Evolutionary conservation across 2,329 filamentous ascomycete genomes (phyloP).

Genomic region (Colletotrichum tropicicola): DNA sequence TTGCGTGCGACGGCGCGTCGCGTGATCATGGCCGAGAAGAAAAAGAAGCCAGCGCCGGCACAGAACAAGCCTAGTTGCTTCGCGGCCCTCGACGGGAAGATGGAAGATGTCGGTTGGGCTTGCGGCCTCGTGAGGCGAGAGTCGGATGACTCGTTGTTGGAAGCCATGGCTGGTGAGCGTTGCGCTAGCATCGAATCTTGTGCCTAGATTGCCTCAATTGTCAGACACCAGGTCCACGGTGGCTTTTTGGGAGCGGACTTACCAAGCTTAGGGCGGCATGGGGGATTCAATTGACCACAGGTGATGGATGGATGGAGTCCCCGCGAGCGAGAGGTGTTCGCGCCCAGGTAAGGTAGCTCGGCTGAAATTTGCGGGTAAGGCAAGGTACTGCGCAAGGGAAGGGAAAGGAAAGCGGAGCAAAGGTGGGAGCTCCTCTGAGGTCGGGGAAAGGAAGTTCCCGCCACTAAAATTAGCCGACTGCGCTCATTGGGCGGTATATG

Average conservation of each 20-base stretch:
- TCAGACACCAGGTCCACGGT: constrained; percentile 17
- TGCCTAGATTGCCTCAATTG: not conserved
- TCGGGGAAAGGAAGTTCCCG: constrained; percentile 31
- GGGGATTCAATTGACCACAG: constrained; percentile 10
- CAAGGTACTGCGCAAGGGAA: constrained; percentile 4
- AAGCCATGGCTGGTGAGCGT: constrained; percentile 27
- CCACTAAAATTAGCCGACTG: constrained; percentile 25
- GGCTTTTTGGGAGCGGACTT: constrained; percentile 8
- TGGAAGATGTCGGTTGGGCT: constrained; percentile 26
- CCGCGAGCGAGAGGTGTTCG: constrained; percentile 3
- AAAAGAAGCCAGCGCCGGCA: constrained; percentile 79
- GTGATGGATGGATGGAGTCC: constrained; percentile 7
- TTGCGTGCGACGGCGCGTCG: constrained; percentile 75
- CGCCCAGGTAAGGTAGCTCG: not conserved
- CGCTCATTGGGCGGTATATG: not conserved
- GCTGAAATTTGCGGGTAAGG: not conserved
- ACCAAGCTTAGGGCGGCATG: constrained; percentile 15
- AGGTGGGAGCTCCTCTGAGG: constrained; percentile 14
- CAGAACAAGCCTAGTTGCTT: constrained; percentile 75
- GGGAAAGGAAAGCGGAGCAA: constrained; percentile 21
- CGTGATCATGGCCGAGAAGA: constrained; percentile 75
- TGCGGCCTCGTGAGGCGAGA: constrained; percentile 28
- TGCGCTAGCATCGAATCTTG: constrained; percentile 29
- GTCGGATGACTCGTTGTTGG: constrained; percentile 22
- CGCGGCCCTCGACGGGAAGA: constrained; percentile 19